phyloP scores from a whole-genome alignment of 352 stramenopile species.

The Phytophthora boehmeriae region DNA sequence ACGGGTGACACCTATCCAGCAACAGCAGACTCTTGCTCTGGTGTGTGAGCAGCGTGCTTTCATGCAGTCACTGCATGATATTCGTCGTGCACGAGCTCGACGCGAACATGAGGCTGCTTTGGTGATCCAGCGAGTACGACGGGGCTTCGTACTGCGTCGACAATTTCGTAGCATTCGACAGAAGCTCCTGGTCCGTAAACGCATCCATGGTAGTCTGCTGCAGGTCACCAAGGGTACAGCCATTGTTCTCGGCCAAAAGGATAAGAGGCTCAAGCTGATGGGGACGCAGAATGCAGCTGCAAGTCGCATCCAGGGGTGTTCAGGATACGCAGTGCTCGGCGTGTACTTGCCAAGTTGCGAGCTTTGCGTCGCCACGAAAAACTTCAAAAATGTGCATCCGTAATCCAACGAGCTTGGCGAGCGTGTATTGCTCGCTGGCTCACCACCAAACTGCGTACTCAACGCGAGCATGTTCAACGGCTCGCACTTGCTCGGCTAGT shows the following conservation, averaged over 20 bases:
- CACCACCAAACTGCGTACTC: conserved; percentile 29
- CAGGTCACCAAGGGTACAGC: conserved; percentile 68
- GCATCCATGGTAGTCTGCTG: conserved; percentile 60
- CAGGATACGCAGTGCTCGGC: conserved; percentile 32
- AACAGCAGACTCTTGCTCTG: conserved; percentile 42
- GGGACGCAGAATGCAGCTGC: conserved; percentile 34
- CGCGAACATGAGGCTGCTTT: conserved; percentile 52
- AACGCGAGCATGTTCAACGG: conserved; percentile 28
- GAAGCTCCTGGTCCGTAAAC: conserved; percentile 67
- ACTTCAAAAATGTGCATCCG: conserved; percentile 10
- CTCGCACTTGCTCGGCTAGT: conserved; percentile 34
- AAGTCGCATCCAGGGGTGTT: conserved; percentile 44
- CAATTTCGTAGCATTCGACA: conserved; percentile 53
- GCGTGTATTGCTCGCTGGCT: conserved; percentile 25
- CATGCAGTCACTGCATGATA: conserved; percentile 42
- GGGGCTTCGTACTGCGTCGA: conserved; percentile 53
- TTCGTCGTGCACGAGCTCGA: conserved; percentile 37
- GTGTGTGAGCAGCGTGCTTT: conserved; percentile 50
- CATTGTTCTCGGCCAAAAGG: conserved; percentile 67
- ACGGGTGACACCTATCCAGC: conserved; percentile 20
- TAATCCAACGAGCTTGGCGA: conserved; percentile 52
- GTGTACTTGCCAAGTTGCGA: conserved; percentile 38
- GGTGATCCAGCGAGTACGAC: conserved; percentile 59
- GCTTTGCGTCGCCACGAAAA: conserved; percentile 31
- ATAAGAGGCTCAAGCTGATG: conserved; percentile 37